Conservation (phyloP, 1,284 basidiomycete genomes). For the Polyporus tsugae region DNA sequence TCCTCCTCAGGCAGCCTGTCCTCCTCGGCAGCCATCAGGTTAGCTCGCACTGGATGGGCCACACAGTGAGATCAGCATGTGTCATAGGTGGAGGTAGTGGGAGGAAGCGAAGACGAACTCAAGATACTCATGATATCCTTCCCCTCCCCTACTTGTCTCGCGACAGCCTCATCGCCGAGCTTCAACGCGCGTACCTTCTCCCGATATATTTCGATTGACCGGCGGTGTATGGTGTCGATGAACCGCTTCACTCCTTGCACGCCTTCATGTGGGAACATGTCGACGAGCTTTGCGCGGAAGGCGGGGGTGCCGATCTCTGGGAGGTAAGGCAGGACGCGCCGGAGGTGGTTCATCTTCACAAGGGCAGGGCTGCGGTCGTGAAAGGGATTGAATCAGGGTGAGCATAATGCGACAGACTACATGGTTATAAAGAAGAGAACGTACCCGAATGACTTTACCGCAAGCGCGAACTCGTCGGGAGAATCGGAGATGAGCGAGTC, state of each 20-base stretch:
- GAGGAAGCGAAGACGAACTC: conserved; percentile 30
- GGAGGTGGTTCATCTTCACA: conserved; percentile 11
- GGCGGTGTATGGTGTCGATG: conserved; percentile 31
- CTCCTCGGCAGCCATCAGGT: conserved; percentile 19
- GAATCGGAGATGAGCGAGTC: conserved; percentile 34
- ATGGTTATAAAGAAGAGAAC: not conserved
- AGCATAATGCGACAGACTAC: not conserved
- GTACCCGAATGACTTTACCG: conserved; percentile 37
- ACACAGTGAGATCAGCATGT: not conserved
- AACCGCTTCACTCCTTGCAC: conserved; percentile 30
- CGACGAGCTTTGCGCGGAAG: conserved; percentile 26
- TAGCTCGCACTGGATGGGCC: conserved; percentile 22
- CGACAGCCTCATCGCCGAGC: conserved; percentile 37
- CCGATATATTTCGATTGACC: conserved; percentile 31
- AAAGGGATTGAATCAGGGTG: no score
- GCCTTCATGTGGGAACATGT: conserved; percentile 29
- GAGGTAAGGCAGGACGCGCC: conserved; percentile 22
- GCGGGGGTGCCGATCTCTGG: conserved; percentile 12
- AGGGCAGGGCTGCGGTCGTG: conserved; percentile 16
- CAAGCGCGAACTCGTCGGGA: conserved; percentile 33
- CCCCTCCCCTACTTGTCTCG: conserved; percentile 33
- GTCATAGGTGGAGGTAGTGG: not conserved
- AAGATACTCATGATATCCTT: conserved; percentile 45
- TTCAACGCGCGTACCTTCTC: conserved; percentile 37
- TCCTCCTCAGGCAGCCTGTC: conserved; percentile 27